Percentiles rank a stretch among this genome's conserved stretches.
These are phyloP conservation scores for Botrytis hyacinthi DNA, from an alignment of 2,329 filamentous ascomycete genomes.

Conservation along the genomic window DNA sequence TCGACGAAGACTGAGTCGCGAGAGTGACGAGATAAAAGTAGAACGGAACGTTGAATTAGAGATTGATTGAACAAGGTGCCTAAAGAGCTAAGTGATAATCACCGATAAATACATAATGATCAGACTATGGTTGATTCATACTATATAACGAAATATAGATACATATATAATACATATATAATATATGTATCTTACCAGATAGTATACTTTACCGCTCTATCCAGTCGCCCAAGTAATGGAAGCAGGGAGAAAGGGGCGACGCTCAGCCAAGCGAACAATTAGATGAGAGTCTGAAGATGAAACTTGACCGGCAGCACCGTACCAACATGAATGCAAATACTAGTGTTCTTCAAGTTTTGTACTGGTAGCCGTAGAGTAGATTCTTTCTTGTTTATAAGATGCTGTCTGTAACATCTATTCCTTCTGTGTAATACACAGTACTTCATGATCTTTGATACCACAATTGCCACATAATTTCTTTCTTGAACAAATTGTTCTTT, in stretches of 20 bases:
- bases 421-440: not conserved
- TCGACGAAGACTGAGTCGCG: accelerated
- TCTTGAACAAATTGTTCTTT: not conserved
- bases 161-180: too few relatives aligned
- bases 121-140: too few relatives aligned
- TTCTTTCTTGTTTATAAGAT: not conserved
- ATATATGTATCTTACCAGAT: too few relatives aligned
- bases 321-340: not conserved
- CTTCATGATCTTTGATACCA: not conserved
- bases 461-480: not conserved
- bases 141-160: too few relatives aligned
- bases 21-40: not conserved
- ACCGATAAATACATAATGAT: not conserved
- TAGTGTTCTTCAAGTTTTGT: not conserved
- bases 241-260: not conserved
- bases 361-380: not conserved
- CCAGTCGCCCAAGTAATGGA: not conserved
- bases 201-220: not conserved
- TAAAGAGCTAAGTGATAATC: not conserved
- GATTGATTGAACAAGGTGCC: not conserved
- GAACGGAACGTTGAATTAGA: not conserved
- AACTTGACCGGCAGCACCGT: not conserved
- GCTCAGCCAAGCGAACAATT: not conserved
- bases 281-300: not conserved
- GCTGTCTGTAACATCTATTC: not conserved